Base-by-base conservation (phyloP, 495 filamentous ascomycete species). In the Penicillium antarcticum region DNA sequence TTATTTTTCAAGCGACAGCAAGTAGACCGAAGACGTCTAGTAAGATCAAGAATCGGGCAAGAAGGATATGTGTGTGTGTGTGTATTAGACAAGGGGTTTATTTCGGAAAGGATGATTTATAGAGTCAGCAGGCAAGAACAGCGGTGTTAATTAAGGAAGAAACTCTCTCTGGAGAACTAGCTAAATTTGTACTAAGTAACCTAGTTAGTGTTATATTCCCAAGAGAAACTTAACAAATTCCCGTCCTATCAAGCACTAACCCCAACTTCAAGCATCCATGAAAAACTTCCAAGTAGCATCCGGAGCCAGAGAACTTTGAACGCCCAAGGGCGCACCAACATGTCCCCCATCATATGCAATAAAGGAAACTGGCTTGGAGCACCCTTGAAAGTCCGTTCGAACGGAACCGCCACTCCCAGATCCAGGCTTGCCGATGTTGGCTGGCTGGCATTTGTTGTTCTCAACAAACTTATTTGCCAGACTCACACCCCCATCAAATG, bases 401-500 rank as follows among this genome's bases (percentile, higher is more conserved):
- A 45, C 40, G 7, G 39, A 51, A 12, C 36, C 29, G 2, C 44
- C 38, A 33, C 57, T 60, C 1, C 53, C 53, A 45, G 48, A 10
- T 19, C 8, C 14, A 38, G 57, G 53, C 31, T 48, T 42, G 4
- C 16, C 43, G n/a, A 51, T 35, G n/a, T 36, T 50, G 21, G 38
- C 17, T 13, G 48, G 35, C 32, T 55, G 42, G 41, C 74, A 77
- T 1, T 65, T 62, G 42, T 77, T 75, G 39, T 69, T 70, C 44
- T 59, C 60, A 13, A 69, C 61, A 44, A 74, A 77, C 7, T 52
- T 55, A 50, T 75, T 70, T 4, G 65, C 49, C 59, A 75, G 58
- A 53, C 60, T 32, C 8, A 66, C 52, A n/a, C 67, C 73, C 7
- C 54, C 58, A 0, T 50, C 33, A n/a, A 77, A 60, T 1, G 64